These are phyloP conservation scores for Alternaria gansuensis DNA, from an alignment of 2,329 filamentous ascomycete genomes.

Conservation along the genomic window DNA sequence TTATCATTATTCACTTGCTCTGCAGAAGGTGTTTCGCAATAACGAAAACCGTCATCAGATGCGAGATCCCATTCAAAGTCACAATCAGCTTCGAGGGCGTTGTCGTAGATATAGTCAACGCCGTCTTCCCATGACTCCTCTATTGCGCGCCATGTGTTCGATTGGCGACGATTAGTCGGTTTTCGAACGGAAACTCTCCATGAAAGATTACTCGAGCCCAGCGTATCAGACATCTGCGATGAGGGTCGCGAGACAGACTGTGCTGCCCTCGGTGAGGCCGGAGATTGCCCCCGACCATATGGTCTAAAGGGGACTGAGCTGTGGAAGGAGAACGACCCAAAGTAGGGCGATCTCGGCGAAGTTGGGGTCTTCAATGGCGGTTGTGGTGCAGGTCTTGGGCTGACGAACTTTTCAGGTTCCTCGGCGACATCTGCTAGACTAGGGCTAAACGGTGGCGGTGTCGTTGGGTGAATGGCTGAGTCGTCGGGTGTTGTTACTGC, in stretches of 20 bases:
- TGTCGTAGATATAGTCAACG: conserved; percentile 69
- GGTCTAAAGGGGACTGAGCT: conserved; percentile 26
- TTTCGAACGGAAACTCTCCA: conserved; percentile 36
- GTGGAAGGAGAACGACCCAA: conserved; percentile 43
- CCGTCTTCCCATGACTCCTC: conserved; percentile 68
- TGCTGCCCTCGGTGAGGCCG: conserved; percentile 36
- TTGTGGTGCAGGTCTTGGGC: conserved; percentile 47
- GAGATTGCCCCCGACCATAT: conserved; percentile 35
- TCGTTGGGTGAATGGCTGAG: conserved; percentile 51
- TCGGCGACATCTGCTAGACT: conserved; percentile 51
- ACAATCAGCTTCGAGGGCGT: conserved; percentile 67
- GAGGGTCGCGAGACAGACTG: conserved; percentile 42
- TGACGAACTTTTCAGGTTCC: conserved; percentile 48
- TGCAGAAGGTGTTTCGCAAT: conserved; percentile 16
- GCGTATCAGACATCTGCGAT: conserved; percentile 57
- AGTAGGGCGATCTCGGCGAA: conserved; percentile 40
- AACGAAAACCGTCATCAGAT: conserved; percentile 36
- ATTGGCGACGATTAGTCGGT: conserved; percentile 39
- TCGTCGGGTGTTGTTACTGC: conserved; percentile 56
- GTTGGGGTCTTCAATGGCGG: conserved; percentile 40
- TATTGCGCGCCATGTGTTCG: conserved; percentile 48
- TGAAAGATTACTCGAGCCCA: conserved; percentile 54
- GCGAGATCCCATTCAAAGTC: conserved; percentile 66
- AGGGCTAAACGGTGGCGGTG: conserved; percentile 53
- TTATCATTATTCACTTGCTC: conserved; percentile 17